Evolutionary conservation across 2,329 filamentous ascomycete species (phyloP).

Genomic region (Scytalidium sp.): DNA sequence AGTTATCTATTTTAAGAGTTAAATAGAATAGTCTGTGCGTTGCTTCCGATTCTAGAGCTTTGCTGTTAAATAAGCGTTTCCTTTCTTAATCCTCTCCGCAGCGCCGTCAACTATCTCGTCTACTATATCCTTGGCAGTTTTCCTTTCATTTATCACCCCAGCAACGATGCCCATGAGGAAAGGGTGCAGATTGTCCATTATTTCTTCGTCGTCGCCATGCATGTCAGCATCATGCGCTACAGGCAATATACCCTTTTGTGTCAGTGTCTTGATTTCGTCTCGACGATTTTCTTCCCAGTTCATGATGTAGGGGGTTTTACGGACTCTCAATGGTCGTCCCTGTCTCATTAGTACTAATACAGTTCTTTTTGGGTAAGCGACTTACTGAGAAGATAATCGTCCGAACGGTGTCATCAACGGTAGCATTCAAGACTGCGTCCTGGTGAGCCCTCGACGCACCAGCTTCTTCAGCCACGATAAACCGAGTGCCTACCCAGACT

Average conservation of each 20-base stretch:
- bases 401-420: constrained; percentile 89
- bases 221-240: constrained; percentile 90
- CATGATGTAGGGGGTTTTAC: constrained; percentile 85
- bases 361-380: not conserved
- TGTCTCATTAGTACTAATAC: constrained; percentile 19
- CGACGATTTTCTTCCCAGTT: constrained; percentile 92
- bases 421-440: constrained; percentile 83
- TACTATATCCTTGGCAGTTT: constrained; percentile 81
- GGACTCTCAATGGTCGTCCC: constrained; percentile 84
- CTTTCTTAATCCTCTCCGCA: constrained; percentile 61
- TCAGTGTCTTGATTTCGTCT: constrained; percentile 85
- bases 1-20: too few relatives aligned
- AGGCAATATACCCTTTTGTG: constrained; percentile 79
- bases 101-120: constrained; percentile 89
- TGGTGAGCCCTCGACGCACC: constrained; percentile 89
- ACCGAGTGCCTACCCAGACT: constrained; percentile 94
- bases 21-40: too few relatives aligned
- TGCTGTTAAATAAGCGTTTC: too few relatives aligned
- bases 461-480: constrained; percentile 87
- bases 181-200: constrained; percentile 85
- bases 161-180: constrained; percentile 94
- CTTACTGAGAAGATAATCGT: constrained; percentile 77
- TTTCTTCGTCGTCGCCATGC: constrained; percentile 69
- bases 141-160: constrained; percentile 85
- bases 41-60: too few relatives aligned